phyloP scores from a whole-genome alignment of 148 eudicot genomes.

The Cornus florida region DNA sequence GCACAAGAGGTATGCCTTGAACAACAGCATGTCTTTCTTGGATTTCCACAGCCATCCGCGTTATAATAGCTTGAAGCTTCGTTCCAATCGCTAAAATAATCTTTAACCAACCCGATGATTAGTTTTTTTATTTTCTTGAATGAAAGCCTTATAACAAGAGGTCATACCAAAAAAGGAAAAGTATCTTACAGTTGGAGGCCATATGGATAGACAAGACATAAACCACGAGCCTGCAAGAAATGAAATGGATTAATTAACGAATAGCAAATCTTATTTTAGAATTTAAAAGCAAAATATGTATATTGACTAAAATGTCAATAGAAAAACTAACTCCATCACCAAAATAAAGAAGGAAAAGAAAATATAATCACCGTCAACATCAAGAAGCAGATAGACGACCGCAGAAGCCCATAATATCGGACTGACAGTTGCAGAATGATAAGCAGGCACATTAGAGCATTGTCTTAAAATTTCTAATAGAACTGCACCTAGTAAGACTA shows the following conservation, averaged over 20 bases:
- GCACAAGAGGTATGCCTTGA: constrained; percentile 92
- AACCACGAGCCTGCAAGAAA: constrained; percentile 52
- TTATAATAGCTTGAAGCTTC: constrained; percentile 86
- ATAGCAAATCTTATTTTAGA: neutral
- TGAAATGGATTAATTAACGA: neutral
- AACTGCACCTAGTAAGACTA: neutral
- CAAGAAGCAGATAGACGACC: constrained; percentile 63
- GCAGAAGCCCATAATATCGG: constrained; percentile 82
- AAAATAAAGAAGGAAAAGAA: neutral
- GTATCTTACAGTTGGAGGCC: constrained; percentile 73
- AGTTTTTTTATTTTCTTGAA: constrained; percentile 4
- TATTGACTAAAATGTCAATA: neutral
- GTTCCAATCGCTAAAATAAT: constrained; percentile 77
- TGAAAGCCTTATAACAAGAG: neutral
- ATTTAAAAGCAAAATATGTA: neutral
- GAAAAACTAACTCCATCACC: neutral
- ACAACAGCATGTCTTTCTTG: constrained; percentile 86
- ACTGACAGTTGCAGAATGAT: constrained; percentile 33
- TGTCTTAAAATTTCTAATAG: neutral
- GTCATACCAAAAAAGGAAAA: neutral
- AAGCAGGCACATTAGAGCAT: neutral
- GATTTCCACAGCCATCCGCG: constrained; percentile 88
- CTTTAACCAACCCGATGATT: constrained; percentile 34
- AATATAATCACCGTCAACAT: constrained; percentile 58
- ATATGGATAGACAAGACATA: constrained; percentile 59